Evolutionary conservation across 768 basidiomycete genomes (phyloP).

Genomic region (Cystobasidium ongulense): DNA sequence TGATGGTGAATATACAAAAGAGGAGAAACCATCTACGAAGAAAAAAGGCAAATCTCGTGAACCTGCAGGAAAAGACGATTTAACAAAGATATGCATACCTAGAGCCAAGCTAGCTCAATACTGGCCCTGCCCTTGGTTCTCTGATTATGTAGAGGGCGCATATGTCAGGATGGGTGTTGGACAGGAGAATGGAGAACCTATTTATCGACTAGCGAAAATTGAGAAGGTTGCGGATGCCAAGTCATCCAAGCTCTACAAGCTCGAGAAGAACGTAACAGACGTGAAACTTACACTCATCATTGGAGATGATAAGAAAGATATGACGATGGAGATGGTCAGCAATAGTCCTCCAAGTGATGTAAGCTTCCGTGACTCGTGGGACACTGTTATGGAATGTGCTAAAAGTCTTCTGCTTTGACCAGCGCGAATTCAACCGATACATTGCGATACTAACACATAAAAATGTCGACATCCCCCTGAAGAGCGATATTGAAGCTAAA

Average conservation of each 20-base stretch:
- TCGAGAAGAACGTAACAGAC: slow-evolving; percentile 45
- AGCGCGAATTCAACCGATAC: slow-evolving; percentile 70
- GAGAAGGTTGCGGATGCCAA: slow-evolving; percentile 49
- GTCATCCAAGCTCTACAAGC: slow-evolving; percentile 20
- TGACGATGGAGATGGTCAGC: slow-evolving; percentile 77
- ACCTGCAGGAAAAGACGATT: slow-evolving; percentile 54
- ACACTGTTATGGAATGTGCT: neutral
- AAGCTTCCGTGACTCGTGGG: slow-evolving; percentile 41
- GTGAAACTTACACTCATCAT: slow-evolving; percentile 67
- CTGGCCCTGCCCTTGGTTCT: slow-evolving; percentile 72
- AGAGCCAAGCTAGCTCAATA: slow-evolving; percentile 64
- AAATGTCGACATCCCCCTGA: slow-evolving; percentile 60
- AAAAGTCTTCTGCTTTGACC: slow-evolving; percentile 19
- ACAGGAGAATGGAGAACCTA: slow-evolving; percentile 51
- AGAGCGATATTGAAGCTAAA: slow-evolving; percentile 61
- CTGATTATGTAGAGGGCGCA: slow-evolving; percentile 68
- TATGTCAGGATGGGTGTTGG: slow-evolving; percentile 51
- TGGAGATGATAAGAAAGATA: slow-evolving; percentile 58
- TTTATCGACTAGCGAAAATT: slow-evolving; percentile 78
- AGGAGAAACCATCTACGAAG: slow-evolving; percentile 51
- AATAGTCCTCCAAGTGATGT: slow-evolving; percentile 63
- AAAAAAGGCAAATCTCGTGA: slow-evolving; percentile 46
- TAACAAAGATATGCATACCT: slow-evolving; percentile 59
- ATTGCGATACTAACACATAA: slow-evolving; percentile 50
- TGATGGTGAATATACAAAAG: slow-evolving; percentile 57